A percentile compares a stretch with the other conserved stretches of the same genome.
phyloP scores from a whole-genome alignment of 2,329 filamentous ascomycete species.

The Xylariaceae sp. region DNA sequence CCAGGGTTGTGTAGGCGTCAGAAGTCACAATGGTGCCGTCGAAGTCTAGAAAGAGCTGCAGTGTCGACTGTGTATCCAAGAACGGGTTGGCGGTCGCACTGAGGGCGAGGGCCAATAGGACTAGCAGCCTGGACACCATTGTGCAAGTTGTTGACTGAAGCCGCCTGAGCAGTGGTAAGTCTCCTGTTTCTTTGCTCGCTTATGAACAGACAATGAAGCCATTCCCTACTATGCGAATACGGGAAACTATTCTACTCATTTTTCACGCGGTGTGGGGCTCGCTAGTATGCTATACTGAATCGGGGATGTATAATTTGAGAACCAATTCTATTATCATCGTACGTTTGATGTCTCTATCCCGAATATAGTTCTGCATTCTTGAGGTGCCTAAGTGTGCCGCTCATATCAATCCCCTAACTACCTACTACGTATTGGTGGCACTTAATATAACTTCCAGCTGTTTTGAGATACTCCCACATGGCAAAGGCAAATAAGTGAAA shows the following conservation, averaged over 20 bases:
- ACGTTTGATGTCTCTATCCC: background rate
- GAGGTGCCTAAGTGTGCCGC: background rate
- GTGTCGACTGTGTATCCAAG: background rate
- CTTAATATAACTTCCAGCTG: too few relatives aligned
- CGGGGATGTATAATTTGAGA: background rate
- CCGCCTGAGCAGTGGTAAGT: background rate
- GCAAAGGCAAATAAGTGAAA: too few relatives aligned
- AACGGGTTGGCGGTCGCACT: too few relatives aligned
- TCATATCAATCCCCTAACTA: too few relatives aligned
- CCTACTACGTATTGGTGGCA: too few relatives aligned
- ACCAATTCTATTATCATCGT: background rate
- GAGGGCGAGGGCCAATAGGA: background rate
- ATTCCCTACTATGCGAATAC: background rate
- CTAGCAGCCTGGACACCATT: background rate
- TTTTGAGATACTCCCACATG: too few relatives aligned
- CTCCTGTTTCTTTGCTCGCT: background rate
- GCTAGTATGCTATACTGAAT: background rate
- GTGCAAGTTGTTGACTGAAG: too few relatives aligned
- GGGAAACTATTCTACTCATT: background rate
- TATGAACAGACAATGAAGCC: background rate
- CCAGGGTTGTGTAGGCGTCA: slow-evolving; percentile 11
- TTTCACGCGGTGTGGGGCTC: background rate
- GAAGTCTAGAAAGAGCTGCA: slow-evolving; percentile 16
- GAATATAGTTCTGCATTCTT: background rate
- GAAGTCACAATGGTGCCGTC: slow-evolving; percentile 14